phyloP scores from a whole-genome alignment of 176 grass and related monocot species.

The Zea mays region DNA sequence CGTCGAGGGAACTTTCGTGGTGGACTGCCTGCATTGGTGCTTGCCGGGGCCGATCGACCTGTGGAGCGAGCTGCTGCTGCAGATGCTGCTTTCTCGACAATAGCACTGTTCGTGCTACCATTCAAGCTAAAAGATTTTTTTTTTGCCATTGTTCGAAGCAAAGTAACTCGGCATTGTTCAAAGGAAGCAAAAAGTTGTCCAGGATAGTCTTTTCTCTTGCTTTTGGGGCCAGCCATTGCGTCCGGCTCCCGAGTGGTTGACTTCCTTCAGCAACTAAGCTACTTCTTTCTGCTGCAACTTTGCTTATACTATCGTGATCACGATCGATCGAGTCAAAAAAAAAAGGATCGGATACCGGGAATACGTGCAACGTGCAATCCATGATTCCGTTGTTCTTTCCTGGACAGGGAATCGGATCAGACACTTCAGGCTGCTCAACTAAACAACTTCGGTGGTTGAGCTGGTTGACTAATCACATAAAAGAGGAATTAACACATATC shows the following conservation, averaged over 20 bases:
- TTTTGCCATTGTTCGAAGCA: not conserved
- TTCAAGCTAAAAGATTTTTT: not conserved
- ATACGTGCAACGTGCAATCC: constrained; percentile 16
- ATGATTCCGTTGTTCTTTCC: not conserved
- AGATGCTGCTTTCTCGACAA: constrained; percentile 30
- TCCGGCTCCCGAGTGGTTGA: not conserved
- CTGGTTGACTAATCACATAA: not conserved
- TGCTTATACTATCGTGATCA: not conserved
- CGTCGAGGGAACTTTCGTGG: constrained; percentile 48
- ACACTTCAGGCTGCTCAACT: not conserved
- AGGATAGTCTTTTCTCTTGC: not conserved
- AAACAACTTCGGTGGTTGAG: not conserved
- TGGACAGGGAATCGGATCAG: not conserved
- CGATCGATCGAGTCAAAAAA: not conserved
- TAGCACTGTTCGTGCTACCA: not conserved
- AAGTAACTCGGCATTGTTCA: not conserved
- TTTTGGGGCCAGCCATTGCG: not conserved
- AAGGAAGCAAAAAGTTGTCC: not conserved
- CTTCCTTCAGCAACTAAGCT: constrained; percentile 19
- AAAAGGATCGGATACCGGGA: not conserved
- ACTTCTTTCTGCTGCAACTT: not conserved
- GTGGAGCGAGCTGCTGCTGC: constrained; percentile 59
- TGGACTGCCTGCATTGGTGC: constrained; percentile 80
- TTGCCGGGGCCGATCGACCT: constrained; percentile 63
- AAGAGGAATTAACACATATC: not conserved